Percentiles rank a stretch among this genome's conserved stretches.
Conservation (phyloP, 2,329 filamentous ascomycete genomes). For the Clathrospora elynae region DNA sequence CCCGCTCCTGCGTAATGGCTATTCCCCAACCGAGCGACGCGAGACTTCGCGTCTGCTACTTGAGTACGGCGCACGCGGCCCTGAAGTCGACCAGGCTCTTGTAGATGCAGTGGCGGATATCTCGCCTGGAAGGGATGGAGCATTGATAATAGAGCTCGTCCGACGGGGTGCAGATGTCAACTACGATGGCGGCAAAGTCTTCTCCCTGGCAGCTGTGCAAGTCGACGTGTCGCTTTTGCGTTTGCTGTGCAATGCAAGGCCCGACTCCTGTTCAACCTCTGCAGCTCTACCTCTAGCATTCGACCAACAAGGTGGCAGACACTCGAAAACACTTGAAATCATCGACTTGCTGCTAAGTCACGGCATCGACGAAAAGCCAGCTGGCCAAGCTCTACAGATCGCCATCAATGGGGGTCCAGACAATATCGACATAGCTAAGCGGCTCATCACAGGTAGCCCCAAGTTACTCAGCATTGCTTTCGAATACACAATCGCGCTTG, state of each 20-base stretch:
- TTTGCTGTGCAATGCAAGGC: constrained; percentile 32
- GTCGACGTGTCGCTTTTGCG: constrained; percentile 35
- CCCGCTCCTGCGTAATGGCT: constrained; percentile 25
- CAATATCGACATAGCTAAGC: constrained; percentile 43
- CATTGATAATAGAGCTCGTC: constrained; percentile 36
- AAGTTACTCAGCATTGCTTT: constrained; percentile 35
- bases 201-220: constrained; percentile 36
- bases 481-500: constrained; percentile 30
- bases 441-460: constrained; percentile 30
- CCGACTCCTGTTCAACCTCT: constrained; percentile 27
- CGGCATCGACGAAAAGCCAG: constrained; percentile 31
- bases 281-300: constrained; percentile 40
- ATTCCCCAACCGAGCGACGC: constrained; percentile 30
- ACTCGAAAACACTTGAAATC: constrained; percentile 29
- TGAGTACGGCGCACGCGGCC: constrained; percentile 33
- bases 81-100: constrained; percentile 38
- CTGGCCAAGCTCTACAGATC: constrained; percentile 29
- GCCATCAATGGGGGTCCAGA: constrained; percentile 37
- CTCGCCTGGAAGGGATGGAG: constrained; percentile 29
- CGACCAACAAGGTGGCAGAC: constrained; percentile 27
- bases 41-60: constrained; percentile 31
- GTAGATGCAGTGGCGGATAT: constrained; percentile 36
- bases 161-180: constrained; percentile 32
- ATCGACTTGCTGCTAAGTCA: constrained; percentile 36
- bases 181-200: constrained; percentile 30